Evolutionary conservation across 2,329 filamentous ascomycete species (phyloP), one percentile per base, ranked within the genome.

Genomic region (Colletotrichum sp.): DNA sequence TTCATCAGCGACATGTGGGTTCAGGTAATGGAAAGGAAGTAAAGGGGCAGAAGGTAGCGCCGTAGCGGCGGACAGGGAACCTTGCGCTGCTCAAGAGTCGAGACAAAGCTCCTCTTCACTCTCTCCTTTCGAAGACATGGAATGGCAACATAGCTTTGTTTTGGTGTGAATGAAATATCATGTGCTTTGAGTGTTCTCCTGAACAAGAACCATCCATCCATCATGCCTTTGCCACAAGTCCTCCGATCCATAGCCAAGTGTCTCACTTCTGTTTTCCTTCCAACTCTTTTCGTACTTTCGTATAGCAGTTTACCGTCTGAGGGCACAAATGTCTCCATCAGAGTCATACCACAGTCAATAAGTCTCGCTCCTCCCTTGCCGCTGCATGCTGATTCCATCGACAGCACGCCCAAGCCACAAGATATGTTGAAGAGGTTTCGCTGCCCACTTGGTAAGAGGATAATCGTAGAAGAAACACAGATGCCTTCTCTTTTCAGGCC

Each of bases 1-100:
- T 68, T 79, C 3, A 82, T 83, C 30, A 81, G 80, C 1, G 81
- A 83, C 30, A 83, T 84, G 81, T 83, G 81, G 82, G 80, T 84
- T 32, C 81, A 83, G 55, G 79, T 83, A 6, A 82, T 63, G 74
- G 78, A 80, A 15, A 72, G 73, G 30, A 59, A 52, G 39, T 25
- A 49, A 29, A 29, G 39, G 5, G 11, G 12, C 19, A 7, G 3
- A 29, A 6, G 5, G 27, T 29, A 29, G 27, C 27, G 6, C 27
- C 27, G 27, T 29, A 6, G 27, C 27, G 27, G 27, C 27, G 27
- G 27, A 25, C 25, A 29, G 27, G 27, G 27, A 29, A 7, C 6
- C 27, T 6, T 29, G 27, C 27, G 27, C 27, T 29, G 27, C 27
- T 29, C 27, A 29, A 29, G 27, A 29, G 27, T 29, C 27, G 6